Evolutionary conservation across 768 basidiomycete genomes (phyloP), one percentile per base, ranked within the genome.

Genomic region (Tricholomella constricta): DNA sequence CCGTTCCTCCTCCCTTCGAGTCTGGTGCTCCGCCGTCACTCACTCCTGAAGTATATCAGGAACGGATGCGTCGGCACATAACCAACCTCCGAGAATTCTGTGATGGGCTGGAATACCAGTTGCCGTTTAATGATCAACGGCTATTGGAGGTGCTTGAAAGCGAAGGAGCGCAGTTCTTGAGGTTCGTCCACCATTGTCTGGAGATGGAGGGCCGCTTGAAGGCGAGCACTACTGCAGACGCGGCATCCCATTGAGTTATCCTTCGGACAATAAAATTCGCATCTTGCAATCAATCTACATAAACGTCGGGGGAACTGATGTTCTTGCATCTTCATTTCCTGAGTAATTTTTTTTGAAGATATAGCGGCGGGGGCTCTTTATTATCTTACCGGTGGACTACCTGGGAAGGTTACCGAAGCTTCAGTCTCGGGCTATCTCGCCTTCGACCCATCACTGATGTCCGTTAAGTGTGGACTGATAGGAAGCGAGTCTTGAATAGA

Each of bases 31-130:
- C 46, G 15, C 10, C 42, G 14, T 45, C 57, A 20, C 49, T 64
- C 48, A 60, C 62, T 34, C 59, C 56, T 6, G 59, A 63, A 22
- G 54, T 63, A 34, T 76, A 67, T 58, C 69, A 71, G 48, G 53
- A 64, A 45, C 69, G 74, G 23, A 75, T 77, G 75, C 64, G 57
- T n/a, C 60, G 66, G 6, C 75, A 78, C 51, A 76, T 79, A 47
- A 59, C 62, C 26, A 72, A 73, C 53, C 69, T 78, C 29, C 68
- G 77, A 19, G 74, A 77, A 38, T 79, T 78, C 50, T 75, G 74
- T 50, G 71, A 74, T 35, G 75, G 77, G 4, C 61, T 79, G 53
- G 77, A 80, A 55, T 78, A 73, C 38, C 74, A 80, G 51, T 60
- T 78, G 17, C 77, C 75, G 49, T 77, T 77, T 51, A 72, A 75